phyloP scores from a whole-genome alignment of 1,284 basidiomycete species.

The Trichosporon sp. region DNA sequence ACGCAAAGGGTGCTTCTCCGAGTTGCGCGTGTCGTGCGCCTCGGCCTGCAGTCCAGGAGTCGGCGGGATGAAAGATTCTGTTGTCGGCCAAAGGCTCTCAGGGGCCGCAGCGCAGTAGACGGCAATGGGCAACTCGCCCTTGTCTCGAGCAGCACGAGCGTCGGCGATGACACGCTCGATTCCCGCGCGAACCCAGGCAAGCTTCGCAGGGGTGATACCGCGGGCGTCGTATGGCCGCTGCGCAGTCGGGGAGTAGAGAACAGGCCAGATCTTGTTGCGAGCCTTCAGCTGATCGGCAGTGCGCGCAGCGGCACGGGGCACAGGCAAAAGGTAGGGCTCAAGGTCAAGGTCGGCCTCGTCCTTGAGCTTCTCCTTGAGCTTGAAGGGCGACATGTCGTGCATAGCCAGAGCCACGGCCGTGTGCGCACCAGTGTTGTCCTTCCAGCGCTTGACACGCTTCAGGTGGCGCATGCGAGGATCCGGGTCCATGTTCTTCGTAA shows the following conservation, averaged over 20 bases:
- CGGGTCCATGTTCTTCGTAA: slow-evolving; percentile 11
- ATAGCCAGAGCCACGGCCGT: slow-evolving; percentile 32
- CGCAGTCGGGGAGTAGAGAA: slow-evolving; percentile 64
- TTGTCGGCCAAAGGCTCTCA: slow-evolving; percentile 45
- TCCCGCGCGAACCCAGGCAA: slow-evolving; percentile 68
- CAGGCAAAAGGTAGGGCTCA: slow-evolving; percentile 55
- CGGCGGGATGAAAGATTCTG: slow-evolving; percentile 52
- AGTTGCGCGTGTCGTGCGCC: slow-evolving; percentile 63
- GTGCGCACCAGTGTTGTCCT: slow-evolving; percentile 15
- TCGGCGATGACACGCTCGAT: slow-evolving; percentile 55
- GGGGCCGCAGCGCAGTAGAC: slow-evolving; percentile 66
- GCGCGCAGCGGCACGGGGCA: slow-evolving; percentile 67
- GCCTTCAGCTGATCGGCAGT: slow-evolving; percentile 61
- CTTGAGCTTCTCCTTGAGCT: slow-evolving; percentile 47
- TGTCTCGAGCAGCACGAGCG: slow-evolving; percentile 51
- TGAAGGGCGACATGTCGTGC: slow-evolving; percentile 23
- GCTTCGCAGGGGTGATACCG: slow-evolving; percentile 60
- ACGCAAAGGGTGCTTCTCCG: slow-evolving; percentile 66
- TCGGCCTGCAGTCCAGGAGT: slow-evolving; percentile 43
- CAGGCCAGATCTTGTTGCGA: slow-evolving; percentile 75
- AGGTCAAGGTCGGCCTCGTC: slow-evolving; percentile 7
- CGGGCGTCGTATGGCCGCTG: slow-evolving; percentile 54
- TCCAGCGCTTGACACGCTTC: slow-evolving; percentile 59
- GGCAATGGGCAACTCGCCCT: slow-evolving; percentile 69
- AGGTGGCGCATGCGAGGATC: slow-evolving; percentile 63